A percentile compares a stretch with the other conserved stretches of the same genome.
Conservation (phyloP, 768 basidiomycete species). For the Tulasnella sp. region DNA sequence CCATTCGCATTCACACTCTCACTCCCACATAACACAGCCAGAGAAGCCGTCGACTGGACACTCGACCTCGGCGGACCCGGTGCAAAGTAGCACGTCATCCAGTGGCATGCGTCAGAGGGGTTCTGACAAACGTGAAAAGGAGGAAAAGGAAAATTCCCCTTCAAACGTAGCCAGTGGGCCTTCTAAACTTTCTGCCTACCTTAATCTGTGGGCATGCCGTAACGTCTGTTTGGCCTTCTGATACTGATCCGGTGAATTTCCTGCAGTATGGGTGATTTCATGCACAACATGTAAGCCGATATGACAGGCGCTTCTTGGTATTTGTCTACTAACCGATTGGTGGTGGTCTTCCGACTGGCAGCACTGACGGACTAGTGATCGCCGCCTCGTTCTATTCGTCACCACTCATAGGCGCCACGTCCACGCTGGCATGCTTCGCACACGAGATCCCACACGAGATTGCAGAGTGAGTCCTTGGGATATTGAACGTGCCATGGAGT, state of each 20-base stretch:
- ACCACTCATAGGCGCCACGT: slow-evolving; percentile 84
- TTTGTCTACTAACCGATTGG: too few species aligned
- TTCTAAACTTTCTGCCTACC: slow-evolving; percentile 79
- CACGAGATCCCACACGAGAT: slow-evolving; percentile 96
- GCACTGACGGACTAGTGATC: slow-evolving; percentile 94
- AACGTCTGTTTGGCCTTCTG: not conserved
- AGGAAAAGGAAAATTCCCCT: slow-evolving; percentile 28
- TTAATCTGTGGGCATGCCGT: slow-evolving; percentile 47
- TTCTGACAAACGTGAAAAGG: slow-evolving; percentile 19
- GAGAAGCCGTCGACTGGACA: slow-evolving; percentile 19
- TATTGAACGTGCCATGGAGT: slow-evolving; percentile 25
- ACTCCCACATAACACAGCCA: slow-evolving; percentile 39
- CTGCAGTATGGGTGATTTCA: slow-evolving; percentile 59
- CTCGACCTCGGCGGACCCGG: slow-evolving; percentile 5
- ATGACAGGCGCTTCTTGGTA: not conserved
- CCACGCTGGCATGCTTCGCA: slow-evolving; percentile 88
- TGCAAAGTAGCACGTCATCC: not conserved
- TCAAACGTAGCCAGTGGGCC: slow-evolving; percentile 22
- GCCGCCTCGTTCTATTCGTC: slow-evolving; percentile 96
- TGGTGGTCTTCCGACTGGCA: too few species aligned
- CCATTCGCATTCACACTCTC: slow-evolving; percentile 43
- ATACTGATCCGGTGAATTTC: not conserved
- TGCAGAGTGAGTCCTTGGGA: slow-evolving; percentile 90
- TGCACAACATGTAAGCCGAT: slow-evolving; percentile 70
- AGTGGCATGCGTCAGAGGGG: slow-evolving; percentile 11